Percentiles rank a stretch among this genome's conserved stretches.
Conservation (phyloP, 352 stramenopile genomes). For the Plasmopara muralis region DNA sequence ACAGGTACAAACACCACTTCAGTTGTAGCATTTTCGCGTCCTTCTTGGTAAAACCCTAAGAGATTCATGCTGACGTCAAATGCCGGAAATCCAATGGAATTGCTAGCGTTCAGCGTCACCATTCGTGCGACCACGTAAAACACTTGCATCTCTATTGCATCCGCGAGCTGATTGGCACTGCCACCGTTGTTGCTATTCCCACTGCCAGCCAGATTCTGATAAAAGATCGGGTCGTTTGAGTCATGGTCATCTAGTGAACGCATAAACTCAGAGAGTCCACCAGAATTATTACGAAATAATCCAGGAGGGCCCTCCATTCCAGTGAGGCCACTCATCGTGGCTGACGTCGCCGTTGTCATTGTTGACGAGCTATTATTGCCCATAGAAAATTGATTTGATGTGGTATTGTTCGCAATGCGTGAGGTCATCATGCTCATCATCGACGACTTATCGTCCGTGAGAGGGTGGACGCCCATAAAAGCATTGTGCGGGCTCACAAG, state of each 20-base stretch:
- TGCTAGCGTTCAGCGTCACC: constrained; percentile 63
- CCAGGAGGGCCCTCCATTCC: constrained; percentile 64
- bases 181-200: constrained; percentile 20
- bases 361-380: constrained; percentile 19
- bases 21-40: constrained; percentile 59
- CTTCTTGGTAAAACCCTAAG: constrained; percentile 79
- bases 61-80: constrained; percentile 66
- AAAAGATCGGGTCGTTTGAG: constrained; percentile 49
- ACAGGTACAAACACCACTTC: constrained; percentile 79
- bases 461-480: constrained; percentile 23
- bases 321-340: constrained; percentile 43
- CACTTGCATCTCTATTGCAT: constrained; percentile 78
- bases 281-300: constrained; percentile 69
- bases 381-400: constrained; percentile 53
- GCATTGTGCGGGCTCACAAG: constrained; percentile 48
- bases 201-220: constrained; percentile 42
- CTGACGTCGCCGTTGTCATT: constrained; percentile 30
- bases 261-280: constrained; percentile 73
- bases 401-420: constrained; percentile 33
- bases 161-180: constrained; percentile 40
- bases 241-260: constrained; percentile 69
- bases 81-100: constrained; percentile 68
- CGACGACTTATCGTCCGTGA: constrained; percentile 29
- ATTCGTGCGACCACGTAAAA: constrained; percentile 74
- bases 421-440: constrained; percentile 73